A percentile compares a stretch with the other conserved stretches of the same genome.
phyloP scores from a whole-genome alignment of 1,139 yeast genomes.

The Kodamaea plutei region DNA sequence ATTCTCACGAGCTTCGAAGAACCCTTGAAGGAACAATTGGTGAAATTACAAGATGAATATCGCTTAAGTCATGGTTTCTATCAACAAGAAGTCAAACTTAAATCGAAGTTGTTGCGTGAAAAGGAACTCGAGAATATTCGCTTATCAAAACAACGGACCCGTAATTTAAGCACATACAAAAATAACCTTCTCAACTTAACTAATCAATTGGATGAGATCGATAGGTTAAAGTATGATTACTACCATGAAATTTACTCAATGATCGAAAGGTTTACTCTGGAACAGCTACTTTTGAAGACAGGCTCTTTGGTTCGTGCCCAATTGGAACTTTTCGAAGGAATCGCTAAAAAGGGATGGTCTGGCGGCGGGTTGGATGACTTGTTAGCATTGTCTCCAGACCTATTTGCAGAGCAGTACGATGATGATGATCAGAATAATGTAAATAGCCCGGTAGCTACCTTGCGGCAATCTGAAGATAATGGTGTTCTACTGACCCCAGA shows the following conservation, averaged over 20 bases:
- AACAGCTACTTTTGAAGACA: slow-evolving; percentile 48
- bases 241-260: slow-evolving; percentile 63
- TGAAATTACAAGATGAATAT: slow-evolving; percentile 35
- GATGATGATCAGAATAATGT: no score
- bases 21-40: slow-evolving; percentile 48
- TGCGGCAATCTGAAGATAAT: slow-evolving; percentile 6
- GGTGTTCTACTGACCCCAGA: slow-evolving; percentile 1
- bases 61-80: slow-evolving; percentile 48
- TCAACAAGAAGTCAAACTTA: slow-evolving; percentile 47
- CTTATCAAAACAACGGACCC: slow-evolving; percentile 50
- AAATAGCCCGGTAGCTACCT: slow-evolving; percentile 7
- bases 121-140: slow-evolving; percentile 57
- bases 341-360: slow-evolving; percentile 81
- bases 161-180: slow-evolving; percentile 63
- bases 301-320: slow-evolving; percentile 74
- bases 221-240: slow-evolving; percentile 69
- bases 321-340: slow-evolving; percentile 73
- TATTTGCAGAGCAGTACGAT: slow-evolving; percentile 29
- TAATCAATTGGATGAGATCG: slow-evolving; percentile 72
- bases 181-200: slow-evolving; percentile 64
- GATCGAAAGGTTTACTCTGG: slow-evolving; percentile 37
- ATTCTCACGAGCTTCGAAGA: slow-evolving; percentile 49
- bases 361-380: slow-evolving; percentile 81
- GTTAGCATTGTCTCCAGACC: slow-evolving; percentile 50
- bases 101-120: slow-evolving; percentile 46